phyloP scores from a whole-genome alignment of 1,284 basidiomycete genomes.

The Kwoniella shivajii region DNA sequence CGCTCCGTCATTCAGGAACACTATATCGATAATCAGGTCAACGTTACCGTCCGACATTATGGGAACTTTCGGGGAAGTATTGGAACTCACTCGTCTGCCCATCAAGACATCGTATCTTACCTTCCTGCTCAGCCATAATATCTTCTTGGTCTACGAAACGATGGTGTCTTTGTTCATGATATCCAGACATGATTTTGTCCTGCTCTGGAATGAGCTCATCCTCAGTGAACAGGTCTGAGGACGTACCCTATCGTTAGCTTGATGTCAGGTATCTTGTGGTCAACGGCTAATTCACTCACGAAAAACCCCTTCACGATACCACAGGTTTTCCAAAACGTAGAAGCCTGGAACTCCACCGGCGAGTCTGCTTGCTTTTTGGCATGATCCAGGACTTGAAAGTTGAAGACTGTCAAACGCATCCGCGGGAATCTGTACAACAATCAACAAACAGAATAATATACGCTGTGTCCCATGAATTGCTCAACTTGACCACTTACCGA shows the following conservation, averaged over 20 bases:
- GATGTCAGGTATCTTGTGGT: neutral
- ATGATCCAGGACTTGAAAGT: no score
- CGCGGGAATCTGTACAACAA: no score
- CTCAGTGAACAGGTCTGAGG: no score
- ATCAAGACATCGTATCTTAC: neutral
- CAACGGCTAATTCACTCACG: conserved; percentile 10
- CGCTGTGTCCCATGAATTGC: no score
- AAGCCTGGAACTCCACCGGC: conserved; percentile 9
- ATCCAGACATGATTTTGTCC: neutral
- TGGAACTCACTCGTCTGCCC: neutral
- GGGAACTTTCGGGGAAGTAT: neutral
- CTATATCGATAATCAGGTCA: neutral
- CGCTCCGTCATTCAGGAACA: neutral
- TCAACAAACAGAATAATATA: no score
- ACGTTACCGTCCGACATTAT: neutral
- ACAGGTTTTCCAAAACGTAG: conserved; percentile 9
- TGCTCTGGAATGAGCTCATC: neutral
- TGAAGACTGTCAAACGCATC: no score
- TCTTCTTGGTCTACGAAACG: neutral
- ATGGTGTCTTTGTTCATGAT: neutral
- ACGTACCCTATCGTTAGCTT: neutral
- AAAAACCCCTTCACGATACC: conserved; percentile 12
- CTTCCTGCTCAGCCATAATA: neutral
- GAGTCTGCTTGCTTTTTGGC: no score
- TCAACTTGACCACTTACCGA: no score